Conservation (phyloP, 2,329 filamentous ascomycete genomes). For the Periconia sp. region DNA sequence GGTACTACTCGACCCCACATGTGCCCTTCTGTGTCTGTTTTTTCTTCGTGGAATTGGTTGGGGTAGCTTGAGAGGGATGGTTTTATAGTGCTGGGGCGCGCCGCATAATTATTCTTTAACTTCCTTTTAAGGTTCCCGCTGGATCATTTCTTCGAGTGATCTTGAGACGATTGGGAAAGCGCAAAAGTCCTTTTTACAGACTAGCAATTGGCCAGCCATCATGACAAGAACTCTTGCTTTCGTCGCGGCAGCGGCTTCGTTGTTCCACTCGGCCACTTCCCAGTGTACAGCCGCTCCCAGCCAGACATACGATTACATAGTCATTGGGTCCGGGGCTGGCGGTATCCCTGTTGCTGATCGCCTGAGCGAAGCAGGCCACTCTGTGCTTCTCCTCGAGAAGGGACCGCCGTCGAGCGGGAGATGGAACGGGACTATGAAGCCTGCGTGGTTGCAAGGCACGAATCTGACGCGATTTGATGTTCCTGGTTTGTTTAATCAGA, state of each 20-base stretch:
- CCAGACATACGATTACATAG: slow-evolving; percentile 61
- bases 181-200: not conserved
- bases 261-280: slow-evolving; percentile 4
- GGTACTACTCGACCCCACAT: not conserved
- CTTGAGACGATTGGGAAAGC: too few species aligned
- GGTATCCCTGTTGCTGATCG: slow-evolving; percentile 61
- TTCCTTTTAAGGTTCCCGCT: too few species aligned
- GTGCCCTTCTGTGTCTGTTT: not conserved
- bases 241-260: slow-evolving; percentile 10
- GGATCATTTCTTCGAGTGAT: too few species aligned
- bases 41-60: too few species aligned
- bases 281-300: slow-evolving; percentile 19
- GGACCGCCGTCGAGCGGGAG: slow-evolving; percentile 57
- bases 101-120: too few species aligned
- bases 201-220: not conserved
- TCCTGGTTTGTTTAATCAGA: slow-evolving; percentile 68
- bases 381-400: slow-evolving; percentile 57
- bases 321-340: slow-evolving; percentile 61
- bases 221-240: slow-evolving; percentile 14
- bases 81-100: too few species aligned
- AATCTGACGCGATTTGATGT: slow-evolving; percentile 70
- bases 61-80: too few species aligned
- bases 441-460: slow-evolving; percentile 62
- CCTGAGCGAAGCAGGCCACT: slow-evolving; percentile 62
- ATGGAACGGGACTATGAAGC: slow-evolving; percentile 62